phyloP scores from a whole-genome alignment of 2,329 filamentous ascomycete species.

The Fusarium udum region DNA sequence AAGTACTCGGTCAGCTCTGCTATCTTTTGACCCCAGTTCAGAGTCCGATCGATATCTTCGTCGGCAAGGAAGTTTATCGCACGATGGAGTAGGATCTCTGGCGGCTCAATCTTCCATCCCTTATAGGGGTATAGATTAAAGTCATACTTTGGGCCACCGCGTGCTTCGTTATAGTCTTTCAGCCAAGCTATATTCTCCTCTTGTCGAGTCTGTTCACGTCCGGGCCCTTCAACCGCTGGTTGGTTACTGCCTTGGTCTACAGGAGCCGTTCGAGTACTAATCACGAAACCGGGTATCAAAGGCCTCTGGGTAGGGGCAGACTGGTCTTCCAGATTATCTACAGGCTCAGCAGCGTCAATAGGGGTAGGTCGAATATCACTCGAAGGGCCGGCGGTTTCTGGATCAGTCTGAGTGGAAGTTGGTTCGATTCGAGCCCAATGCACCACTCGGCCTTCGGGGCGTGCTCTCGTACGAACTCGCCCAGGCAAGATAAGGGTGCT shows the following conservation, averaged over 20 bases:
- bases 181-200: conserved; percentile 8
- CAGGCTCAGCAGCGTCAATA: background rate
- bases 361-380: background rate
- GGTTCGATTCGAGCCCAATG: background rate
- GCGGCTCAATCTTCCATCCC: conserved; percentile 49
- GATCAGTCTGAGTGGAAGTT: background rate
- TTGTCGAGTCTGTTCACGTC: background rate
- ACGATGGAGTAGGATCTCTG: conserved; percentile 45
- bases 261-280: conserved; percentile 15
- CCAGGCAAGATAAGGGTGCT: conserved; percentile 6
- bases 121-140: conserved; percentile 42
- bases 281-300: conserved; percentile 12
- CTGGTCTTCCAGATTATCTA: background rate
- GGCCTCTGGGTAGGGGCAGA: background rate
- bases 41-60: conserved; percentile 56
- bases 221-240: background rate
- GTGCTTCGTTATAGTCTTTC: background rate
- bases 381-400: background rate
- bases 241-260: background rate
- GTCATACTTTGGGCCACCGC: background rate
- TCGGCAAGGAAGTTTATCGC: conserved; percentile 59
- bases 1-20: conserved; percentile 53
- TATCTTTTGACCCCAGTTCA: conserved; percentile 52
- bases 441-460: background rate
- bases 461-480: background rate